phyloP scores from a whole-genome alignment of 306 rosid genomes.

The Benincasa hispida region DNA sequence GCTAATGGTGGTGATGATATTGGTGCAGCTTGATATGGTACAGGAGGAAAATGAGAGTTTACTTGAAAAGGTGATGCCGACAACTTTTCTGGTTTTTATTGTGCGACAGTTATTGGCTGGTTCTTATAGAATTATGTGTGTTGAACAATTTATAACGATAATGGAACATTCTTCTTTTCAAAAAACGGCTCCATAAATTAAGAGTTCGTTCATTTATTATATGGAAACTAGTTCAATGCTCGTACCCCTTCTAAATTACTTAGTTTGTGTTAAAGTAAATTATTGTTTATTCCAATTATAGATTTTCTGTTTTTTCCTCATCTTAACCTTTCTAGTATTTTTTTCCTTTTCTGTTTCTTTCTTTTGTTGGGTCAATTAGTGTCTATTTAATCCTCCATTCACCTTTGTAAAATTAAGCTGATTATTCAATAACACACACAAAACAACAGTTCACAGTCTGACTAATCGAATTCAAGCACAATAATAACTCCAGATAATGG shows the following conservation, averaged over 20 bases:
- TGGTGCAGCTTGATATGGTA: constrained; percentile 91
- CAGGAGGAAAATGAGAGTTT: constrained; percentile 86
- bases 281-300: too few relatives aligned
- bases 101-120: not conserved
- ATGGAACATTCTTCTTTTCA: not conserved
- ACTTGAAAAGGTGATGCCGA: constrained; percentile 71
- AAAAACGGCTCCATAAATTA: not conserved
- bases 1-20: constrained; percentile 10
- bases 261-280: too few relatives aligned
- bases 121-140: not conserved
- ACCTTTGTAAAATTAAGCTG: too few relatives aligned
- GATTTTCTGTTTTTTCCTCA: too few relatives aligned
- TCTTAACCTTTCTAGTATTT: too few relatives aligned
- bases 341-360: too few relatives aligned
- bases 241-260: not conserved
- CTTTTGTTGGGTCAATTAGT: too few relatives aligned
- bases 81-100: constrained; percentile 16
- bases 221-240: not conserved
- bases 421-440: too few relatives aligned
- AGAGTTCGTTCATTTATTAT: not conserved
- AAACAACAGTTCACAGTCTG: not conserved
- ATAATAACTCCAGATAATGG: not conserved
- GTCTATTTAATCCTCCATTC: too few relatives aligned
- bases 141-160: not conserved
- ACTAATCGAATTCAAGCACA: not conserved